Base-by-base conservation (phyloP, 2,329 filamentous ascomycete species). In the Cladophialophora bantiana region DNA sequence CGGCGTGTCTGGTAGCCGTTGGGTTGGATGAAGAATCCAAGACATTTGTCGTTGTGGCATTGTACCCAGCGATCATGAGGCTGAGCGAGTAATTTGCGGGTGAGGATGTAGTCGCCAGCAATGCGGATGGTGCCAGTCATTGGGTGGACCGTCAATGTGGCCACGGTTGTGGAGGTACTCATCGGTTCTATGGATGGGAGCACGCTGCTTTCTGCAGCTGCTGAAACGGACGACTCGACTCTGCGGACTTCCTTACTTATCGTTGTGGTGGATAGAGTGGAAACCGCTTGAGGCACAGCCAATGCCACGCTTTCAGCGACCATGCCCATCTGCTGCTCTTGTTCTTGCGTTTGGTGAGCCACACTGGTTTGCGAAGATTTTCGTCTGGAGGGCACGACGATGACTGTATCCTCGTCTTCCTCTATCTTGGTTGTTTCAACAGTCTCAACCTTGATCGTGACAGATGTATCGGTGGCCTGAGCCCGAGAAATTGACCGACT, bases 1-100 rank as follows among this genome's bases (percentile, higher is more conserved):
- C 90, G 89, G 60, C 90, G 88, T 0, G 94, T 97, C 71, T 89
- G 90, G 77, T 96, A 97, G 0, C 92, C 93, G 70, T 98, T 91
- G 48, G 88, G 85, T 77, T 98, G 94, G 5, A 98, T 90, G 76
- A 98, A 99, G 67, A 89, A 88, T 0, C 85, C 85, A 58, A 87
- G 86, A 80, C 95, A 99, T 53, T 62, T 67, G 7, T 66, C 52
- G 32, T 91, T 93, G 59, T 88, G 91, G 80, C 95, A 99, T 69
- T 93, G 88, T 53, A 96, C 91, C 94, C 94, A 98, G 64, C 86
- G 75, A 83, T 93, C 83, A 83, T 93, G 83, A 81, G 90, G 88
- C 69, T 93, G 89, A 0, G 89, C 88, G 0, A 97, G 86, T 0
- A 97, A 84, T 12, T 89, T 83, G 0, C 88, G 85, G 0, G 93